These are phyloP conservation scores for Artemisia argyi DNA, from an alignment of 129 eudicot species.

Conservation along the genomic window DNA sequence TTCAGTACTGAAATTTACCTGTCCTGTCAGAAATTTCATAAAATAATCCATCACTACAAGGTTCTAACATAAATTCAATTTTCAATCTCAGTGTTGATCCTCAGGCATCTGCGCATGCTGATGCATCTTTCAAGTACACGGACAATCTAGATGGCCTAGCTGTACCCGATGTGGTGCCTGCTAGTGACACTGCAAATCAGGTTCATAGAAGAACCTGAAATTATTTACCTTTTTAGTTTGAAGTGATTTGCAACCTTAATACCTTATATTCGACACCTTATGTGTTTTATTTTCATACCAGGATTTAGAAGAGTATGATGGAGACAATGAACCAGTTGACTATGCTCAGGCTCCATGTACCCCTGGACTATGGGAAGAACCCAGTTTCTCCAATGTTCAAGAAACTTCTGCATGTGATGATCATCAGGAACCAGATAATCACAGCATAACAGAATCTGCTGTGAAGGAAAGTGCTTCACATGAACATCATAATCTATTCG, in stretches of 20 bases:
- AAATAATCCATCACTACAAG: neutral
- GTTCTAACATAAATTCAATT: constrained; percentile 26
- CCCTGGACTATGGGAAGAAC: constrained; percentile 88
- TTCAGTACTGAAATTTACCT: neutral
- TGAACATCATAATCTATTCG: constrained; percentile 32
- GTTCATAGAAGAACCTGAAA: constrained; percentile 16
- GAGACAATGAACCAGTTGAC: constrained; percentile 49
- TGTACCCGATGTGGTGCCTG: no score
- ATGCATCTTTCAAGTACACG: constrained; percentile 15
- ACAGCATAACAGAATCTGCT: constrained; percentile 35
- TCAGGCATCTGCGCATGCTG: constrained; percentile 49
- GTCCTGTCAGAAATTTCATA: neutral
- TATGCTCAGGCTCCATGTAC: constrained; percentile 93
- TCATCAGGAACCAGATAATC: constrained; percentile 67
- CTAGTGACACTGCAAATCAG: constrained; percentile 27
- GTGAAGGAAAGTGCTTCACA: constrained; percentile 45
- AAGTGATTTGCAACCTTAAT: neutral
- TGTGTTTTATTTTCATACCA: constrained; percentile 20
- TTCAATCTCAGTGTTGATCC: constrained; percentile 65
- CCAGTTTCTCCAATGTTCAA: constrained; percentile 65
- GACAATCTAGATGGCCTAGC: no score
- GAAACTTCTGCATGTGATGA: constrained; percentile 78
- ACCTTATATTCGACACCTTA: neutral
- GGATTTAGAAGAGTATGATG: constrained; percentile 43
- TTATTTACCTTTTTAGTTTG: constrained; percentile 2